A percentile compares a stretch with the other conserved stretches of the same genome.
These are phyloP conservation scores for Aspergillus brasiliensis DNA, from an alignment of 2,329 filamentous ascomycete species.

Conservation along the genomic window DNA sequence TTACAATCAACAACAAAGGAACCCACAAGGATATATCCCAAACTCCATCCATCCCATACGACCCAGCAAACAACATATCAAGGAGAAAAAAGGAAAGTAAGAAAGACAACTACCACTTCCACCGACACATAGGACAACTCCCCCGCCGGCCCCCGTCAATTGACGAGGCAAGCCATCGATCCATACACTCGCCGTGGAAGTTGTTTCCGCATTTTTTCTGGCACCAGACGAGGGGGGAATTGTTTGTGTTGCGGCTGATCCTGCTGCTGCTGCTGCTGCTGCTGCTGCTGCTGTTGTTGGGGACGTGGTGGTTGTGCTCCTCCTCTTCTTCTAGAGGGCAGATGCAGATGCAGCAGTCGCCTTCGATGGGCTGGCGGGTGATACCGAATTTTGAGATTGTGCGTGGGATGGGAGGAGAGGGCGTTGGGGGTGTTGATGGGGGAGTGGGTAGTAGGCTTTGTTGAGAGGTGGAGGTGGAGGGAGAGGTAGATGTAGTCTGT, in stretches of 20 bases:
- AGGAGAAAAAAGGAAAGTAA: background rate
- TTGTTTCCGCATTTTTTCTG: background rate
- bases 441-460: too few species aligned
- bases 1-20: too few species aligned
- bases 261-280: background rate
- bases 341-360: slow-evolving; percentile 2
- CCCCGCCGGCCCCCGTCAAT: too few species aligned
- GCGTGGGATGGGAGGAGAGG: background rate
- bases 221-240: background rate
- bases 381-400: background rate
- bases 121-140: slow-evolving; percentile 5
- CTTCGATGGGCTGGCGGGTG: background rate
- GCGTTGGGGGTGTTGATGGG: background rate
- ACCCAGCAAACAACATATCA: background rate
- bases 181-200: slow-evolving; percentile 5
- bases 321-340: background rate
- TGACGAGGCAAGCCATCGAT: background rate
- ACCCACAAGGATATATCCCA: too few species aligned
- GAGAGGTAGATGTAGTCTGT: too few species aligned
- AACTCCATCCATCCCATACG: too few species aligned
- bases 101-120: background rate
- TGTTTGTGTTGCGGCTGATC: too few species aligned
- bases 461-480: too few species aligned
- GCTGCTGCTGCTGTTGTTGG: background rate
- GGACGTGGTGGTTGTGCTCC: too few species aligned